A percentile compares a stretch with the other conserved stretches of the same genome.
Evolutionary conservation across 495 filamentous ascomycete genomes (phyloP).

Genomic region (Pseudoneurospora amorphoporcata): DNA sequence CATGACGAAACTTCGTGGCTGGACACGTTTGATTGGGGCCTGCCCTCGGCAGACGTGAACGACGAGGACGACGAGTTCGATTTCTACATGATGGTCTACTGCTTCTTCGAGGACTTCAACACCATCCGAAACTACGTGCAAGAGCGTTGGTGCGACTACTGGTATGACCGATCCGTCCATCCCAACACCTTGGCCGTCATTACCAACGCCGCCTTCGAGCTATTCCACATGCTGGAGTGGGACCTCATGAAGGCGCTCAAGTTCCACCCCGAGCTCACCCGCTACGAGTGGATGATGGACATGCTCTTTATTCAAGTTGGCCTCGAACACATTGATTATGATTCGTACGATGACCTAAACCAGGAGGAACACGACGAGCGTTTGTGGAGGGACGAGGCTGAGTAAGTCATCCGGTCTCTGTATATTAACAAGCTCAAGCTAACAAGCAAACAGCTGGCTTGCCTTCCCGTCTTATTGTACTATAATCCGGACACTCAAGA

Average conservation of each 20-base stretch:
- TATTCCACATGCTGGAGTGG: conserved; percentile 20
- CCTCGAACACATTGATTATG: conserved; percentile 19
- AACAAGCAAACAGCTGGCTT: conserved; percentile 2
- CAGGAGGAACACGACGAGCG: conserved; percentile 7
- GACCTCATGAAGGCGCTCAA: conserved; percentile 13
- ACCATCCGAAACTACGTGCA: conserved; percentile 17
- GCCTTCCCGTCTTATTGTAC: conserved; percentile 5
- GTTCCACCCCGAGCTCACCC: conserved; percentile 3
- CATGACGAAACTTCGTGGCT: conserved; percentile 4
- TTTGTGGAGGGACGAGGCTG: conserved; percentile 15
- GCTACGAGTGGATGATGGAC: conserved; percentile 16
- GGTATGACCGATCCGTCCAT: conserved; percentile 10
- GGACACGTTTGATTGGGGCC: conserved; percentile 9
- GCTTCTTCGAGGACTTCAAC: conserved; percentile 27
- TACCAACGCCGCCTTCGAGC: conserved; percentile 23
- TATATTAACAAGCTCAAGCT: too few relatives aligned
- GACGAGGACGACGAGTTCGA: conserved; percentile 18
- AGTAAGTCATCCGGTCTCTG: not conserved
- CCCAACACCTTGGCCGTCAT: conserved; percentile 16
- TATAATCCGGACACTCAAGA: not conserved
- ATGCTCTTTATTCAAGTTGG: conserved; percentile 15
- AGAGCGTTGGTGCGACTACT: conserved; percentile 23
- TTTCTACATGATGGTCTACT: conserved; percentile 24
- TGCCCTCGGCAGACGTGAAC: not conserved
- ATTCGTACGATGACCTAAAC: conserved; percentile 6